Conservation (phyloP, 176 grass and related monocot genomes). For the Paspalum vaginatum region DNA sequence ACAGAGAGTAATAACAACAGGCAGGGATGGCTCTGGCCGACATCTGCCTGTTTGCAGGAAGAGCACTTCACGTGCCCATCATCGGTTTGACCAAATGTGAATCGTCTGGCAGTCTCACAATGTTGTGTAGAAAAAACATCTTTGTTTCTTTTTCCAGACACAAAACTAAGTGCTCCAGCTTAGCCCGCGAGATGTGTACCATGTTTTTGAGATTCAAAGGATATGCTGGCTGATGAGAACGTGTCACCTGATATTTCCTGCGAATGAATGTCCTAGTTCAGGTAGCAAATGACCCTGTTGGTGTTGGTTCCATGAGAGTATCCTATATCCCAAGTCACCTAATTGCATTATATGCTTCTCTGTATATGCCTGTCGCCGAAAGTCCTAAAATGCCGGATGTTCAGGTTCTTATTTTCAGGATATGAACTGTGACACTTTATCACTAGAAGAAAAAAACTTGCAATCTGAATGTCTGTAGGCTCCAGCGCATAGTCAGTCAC, state of each 20-base stretch:
- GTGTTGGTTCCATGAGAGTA: not conserved
- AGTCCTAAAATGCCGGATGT: not conserved
- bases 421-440: not conserved
- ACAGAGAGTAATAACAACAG: slow-evolving; percentile 33
- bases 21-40: no score
- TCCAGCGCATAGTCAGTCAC: no score
- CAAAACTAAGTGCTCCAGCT: not conserved
- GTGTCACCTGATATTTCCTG: not conserved
- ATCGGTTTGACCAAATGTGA: slow-evolving; percentile 12
- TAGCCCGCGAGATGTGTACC: not conserved
- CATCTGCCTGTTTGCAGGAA: not conserved
- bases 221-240: not conserved
- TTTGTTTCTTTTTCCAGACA: not conserved
- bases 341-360: not conserved
- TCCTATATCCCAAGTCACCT: not conserved
- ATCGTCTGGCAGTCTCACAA: not conserved
- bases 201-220: not conserved
- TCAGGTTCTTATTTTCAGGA: not conserved
- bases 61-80: not conserved
- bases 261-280: not conserved
- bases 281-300: not conserved
- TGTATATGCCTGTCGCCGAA: not conserved
- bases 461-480: no score
- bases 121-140: not conserved
- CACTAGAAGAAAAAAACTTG: no score